Base-by-base conservation (phyloP, 2,329 filamentous ascomycete species). In the Aspergillus hiratsukae region DNA sequence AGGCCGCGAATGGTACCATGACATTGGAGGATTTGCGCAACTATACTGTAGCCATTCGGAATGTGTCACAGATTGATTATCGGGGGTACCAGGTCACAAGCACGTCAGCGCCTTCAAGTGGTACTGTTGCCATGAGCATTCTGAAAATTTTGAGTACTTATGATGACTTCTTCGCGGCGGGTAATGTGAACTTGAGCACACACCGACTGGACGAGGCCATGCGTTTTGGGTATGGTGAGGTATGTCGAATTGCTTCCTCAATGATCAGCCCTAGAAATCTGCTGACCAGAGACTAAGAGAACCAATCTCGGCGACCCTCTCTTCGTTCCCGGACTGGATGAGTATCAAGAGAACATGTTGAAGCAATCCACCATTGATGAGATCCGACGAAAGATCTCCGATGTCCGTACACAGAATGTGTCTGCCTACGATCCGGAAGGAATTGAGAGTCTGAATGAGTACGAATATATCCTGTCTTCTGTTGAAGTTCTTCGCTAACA, bases 191-290 rank as follows among this genome's bases (percentile, higher is more conserved):
- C 63, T 76, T 95, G 0, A 90, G 87, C 40, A 87, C 87, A 0
- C 94, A 97, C 73, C 84, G 89, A 14, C 82, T 96, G 61, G 85
- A 91, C 67, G 94, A 97, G 78, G 88, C 91, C 11, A 90, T 96
- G 77, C 84, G 91, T 23, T 97, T 96, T 71, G 91, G 85, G 2
- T 97, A 97, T 69, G 91, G 87, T 40, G 72, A 79, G 69, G 76
- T 77, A 61, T 41, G 61, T 49, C 4, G 11, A 19, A 27, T 27
- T 37, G 3, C 1, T 49, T n/a, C 3, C 23, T 11, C 17, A 9
- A 29, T 4, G 14, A 4, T 49, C 6, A 1, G 17, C 19, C n/a
- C 2, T 8, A 9, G 14, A 17, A 7, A 8, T 19, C 28, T 19
- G 43, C 61, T 66, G 52, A 71, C 14, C 17, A 6, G 28, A 25